phyloP scores from a whole-genome alignment of 179 eudicot species.

The Pouteria campechiana region DNA sequence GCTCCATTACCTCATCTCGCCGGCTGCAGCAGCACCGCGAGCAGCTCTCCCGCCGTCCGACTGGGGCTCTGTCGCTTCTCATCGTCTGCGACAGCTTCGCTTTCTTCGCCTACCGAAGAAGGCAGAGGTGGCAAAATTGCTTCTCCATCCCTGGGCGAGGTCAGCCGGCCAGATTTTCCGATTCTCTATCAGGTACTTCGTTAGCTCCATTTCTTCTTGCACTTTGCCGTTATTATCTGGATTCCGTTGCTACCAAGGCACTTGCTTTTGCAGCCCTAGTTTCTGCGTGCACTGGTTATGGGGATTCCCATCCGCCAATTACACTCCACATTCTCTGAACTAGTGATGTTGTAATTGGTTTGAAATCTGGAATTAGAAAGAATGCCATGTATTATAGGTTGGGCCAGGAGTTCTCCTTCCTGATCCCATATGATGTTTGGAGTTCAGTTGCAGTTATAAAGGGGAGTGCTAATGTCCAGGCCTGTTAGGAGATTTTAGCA shows the following conservation, averaged over 20 bases:
- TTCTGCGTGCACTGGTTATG: too few species aligned
- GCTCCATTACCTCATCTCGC: not conserved
- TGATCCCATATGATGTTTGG: too few species aligned
- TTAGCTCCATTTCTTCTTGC: not conserved
- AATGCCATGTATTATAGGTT: too few species aligned
- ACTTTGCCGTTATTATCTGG: not conserved
- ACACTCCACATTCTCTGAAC: too few species aligned
- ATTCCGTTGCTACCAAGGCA: not conserved
- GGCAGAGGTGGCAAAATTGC: conserved; percentile 1
- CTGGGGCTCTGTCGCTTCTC: conserved; percentile 7
- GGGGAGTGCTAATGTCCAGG: too few species aligned
- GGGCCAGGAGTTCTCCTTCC: too few species aligned
- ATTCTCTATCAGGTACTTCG: conserved; percentile 50
- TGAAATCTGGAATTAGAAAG: too few species aligned
- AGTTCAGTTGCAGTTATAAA: too few species aligned
- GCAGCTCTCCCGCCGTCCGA: not conserved
- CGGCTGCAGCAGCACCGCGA: too few species aligned
- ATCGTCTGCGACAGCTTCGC: conserved; percentile 5
- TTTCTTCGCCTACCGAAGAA: conserved; percentile 7
- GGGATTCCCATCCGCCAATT: too few species aligned
- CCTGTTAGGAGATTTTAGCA: too few species aligned
- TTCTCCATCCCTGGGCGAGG: conserved; percentile 40
- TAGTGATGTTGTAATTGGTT: too few species aligned
- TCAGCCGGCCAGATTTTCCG: conserved; percentile 57
- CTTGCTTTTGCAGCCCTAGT: not conserved